Conservation (phyloP, 805 yeast species). For the Suhomyces canberraensis region DNA sequence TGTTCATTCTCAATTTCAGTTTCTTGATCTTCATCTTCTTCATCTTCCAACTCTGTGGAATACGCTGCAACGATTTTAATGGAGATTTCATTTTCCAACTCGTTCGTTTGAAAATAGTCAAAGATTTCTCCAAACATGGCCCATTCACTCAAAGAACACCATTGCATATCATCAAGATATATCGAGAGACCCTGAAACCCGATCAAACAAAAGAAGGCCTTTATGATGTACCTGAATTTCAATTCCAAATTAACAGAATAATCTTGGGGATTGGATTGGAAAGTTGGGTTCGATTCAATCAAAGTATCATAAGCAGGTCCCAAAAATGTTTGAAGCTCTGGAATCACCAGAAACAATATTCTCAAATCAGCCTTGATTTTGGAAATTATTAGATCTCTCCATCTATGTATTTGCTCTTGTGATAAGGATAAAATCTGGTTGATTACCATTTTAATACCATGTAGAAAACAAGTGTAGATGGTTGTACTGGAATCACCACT, state of each 20-base stretch:
- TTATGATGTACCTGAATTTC: slow-evolving; percentile 40
- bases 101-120: slow-evolving; percentile 12
- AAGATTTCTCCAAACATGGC: slow-evolving; percentile 26
- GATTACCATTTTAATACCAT: slow-evolving; percentile 36
- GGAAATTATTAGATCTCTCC: slow-evolving; percentile 40
- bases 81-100: slow-evolving; percentile 7
- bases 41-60: background rate
- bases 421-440: slow-evolving; percentile 41
- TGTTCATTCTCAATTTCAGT: background rate
- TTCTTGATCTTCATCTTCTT: background rate
- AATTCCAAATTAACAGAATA: slow-evolving; percentile 32
- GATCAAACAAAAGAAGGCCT: slow-evolving; percentile 39
- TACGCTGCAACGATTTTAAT: slow-evolving; percentile 10
- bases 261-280: slow-evolving; percentile 11
- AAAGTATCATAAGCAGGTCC: slow-evolving; percentile 38
- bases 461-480: slow-evolving; percentile 34
- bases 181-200: slow-evolving; percentile 43
- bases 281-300: background rate
- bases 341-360: slow-evolving; percentile 39
- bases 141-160: slow-evolving; percentile 36
- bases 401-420: slow-evolving; percentile 29
- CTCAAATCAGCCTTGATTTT: slow-evolving; percentile 41
- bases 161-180: slow-evolving; percentile 45
- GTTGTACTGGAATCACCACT: slow-evolving; percentile 25
- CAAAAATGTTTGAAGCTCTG: slow-evolving; percentile 41